Conservation (phyloP, 1,139 yeast genomes). For the Schwanniomyces etchellsii region DNA sequence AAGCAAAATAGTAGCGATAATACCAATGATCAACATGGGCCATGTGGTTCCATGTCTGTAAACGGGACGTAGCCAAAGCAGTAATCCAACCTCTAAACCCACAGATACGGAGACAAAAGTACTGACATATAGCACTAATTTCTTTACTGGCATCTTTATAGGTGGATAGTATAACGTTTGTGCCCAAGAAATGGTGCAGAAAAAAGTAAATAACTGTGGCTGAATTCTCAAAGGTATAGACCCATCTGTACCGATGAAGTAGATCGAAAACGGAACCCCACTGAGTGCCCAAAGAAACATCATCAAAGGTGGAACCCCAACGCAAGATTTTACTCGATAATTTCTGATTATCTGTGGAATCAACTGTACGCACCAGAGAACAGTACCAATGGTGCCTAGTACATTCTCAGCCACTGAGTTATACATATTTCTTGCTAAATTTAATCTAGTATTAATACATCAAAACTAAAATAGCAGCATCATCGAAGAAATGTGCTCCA, state of each 20-base stretch:
- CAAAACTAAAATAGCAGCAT: not conserved
- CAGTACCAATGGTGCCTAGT: constrained; percentile 83
- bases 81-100: constrained; percentile 66
- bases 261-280: constrained; percentile 79
- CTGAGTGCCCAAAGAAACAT: constrained; percentile 79
- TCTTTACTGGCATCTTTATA: constrained; percentile 27
- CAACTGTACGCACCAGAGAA: constrained; percentile 86
- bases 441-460: not conserved
- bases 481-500: not conserved
- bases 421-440: constrained; percentile 10
- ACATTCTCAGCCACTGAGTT: constrained; percentile 59
- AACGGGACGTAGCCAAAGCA: constrained; percentile 63
- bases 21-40: constrained; percentile 79
- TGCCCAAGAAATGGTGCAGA: constrained; percentile 62
- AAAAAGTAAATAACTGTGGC: constrained; percentile 76
- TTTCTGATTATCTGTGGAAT: constrained; percentile 80
- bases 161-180: constrained; percentile 87
- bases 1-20: constrained; percentile 68
- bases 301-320: constrained; percentile 82
- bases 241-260: constrained; percentile 67
- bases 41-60: constrained; percentile 58
- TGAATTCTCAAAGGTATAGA: constrained; percentile 77
- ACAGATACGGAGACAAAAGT: constrained; percentile 41
- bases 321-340: constrained; percentile 69
- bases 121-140: constrained; percentile 30